phyloP scores from a whole-genome alignment of 331 rosid species.

The Telfairia occidentalis region DNA sequence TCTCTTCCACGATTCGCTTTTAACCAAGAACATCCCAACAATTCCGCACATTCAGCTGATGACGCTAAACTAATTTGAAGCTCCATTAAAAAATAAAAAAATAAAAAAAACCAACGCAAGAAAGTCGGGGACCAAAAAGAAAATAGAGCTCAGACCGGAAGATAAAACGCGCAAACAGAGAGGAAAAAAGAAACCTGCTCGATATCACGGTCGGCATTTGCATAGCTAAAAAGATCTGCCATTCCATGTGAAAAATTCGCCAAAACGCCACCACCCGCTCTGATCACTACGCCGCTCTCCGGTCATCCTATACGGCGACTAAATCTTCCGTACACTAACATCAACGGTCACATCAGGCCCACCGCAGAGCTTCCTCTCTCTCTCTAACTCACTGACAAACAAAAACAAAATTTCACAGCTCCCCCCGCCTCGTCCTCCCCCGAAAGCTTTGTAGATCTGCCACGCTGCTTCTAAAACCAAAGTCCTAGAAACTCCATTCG shows the following conservation, averaged over 20 bases:
- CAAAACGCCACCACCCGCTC: conserved; percentile 85
- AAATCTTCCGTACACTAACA: conserved; percentile 58
- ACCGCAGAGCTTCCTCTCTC: conserved; percentile 25
- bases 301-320: conserved; percentile 78
- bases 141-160: background rate
- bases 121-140: background rate
- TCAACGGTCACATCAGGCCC: conserved; percentile 51
- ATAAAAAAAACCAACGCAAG: background rate
- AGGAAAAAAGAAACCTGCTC: conserved; percentile 47
- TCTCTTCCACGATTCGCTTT: conserved; percentile 5
- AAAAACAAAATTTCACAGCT: conserved; percentile 13
- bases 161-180: background rate
- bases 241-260: conserved; percentile 84
- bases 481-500: conserved; percentile 29
- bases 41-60: conserved; percentile 1
- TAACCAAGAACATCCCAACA: background rate
- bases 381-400: conserved; percentile 8
- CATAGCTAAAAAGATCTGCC: conserved; percentile 96
- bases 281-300: conserved; percentile 69
- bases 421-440: conserved; percentile 21
- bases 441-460: conserved; percentile 38
- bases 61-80: background rate
- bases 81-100: background rate
- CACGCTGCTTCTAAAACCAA: conserved; percentile 18
- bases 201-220: conserved; percentile 91